Percentiles rank a stretch among this genome's conserved stretches.
Evolutionary conservation across 2,329 filamentous ascomycete species (phyloP).

Genomic region (Fusarium subtropicale): DNA sequence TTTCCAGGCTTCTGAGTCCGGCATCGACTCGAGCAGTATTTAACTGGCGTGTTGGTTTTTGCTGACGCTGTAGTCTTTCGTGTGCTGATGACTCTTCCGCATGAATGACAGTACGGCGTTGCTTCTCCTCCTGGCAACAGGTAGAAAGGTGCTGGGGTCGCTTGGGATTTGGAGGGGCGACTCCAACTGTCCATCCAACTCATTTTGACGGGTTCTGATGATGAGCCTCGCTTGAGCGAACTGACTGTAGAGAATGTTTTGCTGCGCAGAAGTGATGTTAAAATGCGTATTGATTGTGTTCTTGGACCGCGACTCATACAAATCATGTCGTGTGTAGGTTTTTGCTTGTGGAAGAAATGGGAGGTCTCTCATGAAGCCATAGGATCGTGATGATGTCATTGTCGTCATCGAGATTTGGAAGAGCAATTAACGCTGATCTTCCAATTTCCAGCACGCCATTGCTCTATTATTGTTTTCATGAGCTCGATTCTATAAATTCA

Average conservation of each 20-base stretch:
- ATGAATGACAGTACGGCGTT: conserved; percentile 67
- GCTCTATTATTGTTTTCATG: neutral
- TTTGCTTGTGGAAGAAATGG: neutral
- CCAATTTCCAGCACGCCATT: accelerated
- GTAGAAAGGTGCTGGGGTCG: conserved; percentile 65
- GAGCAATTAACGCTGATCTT: neutral
- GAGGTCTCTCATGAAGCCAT: neutral
- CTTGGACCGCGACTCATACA: accelerated
- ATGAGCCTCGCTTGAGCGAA: neutral
- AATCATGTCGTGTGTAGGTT: conserved; percentile 1
- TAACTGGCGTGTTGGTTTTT: conserved; percentile 47
- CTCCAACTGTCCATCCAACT: conserved; percentile 59
- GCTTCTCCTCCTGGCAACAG: conserved; percentile 59
- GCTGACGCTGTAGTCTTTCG: conserved; percentile 47
- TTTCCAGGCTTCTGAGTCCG: conserved; percentile 62
- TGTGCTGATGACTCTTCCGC: conserved; percentile 65
- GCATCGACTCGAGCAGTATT: conserved; percentile 70
- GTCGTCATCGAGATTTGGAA: conserved; percentile 28
- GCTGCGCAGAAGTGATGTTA: accelerated
- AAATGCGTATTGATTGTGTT: accelerated
- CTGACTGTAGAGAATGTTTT: neutral
- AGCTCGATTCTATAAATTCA: too few relatives aligned
- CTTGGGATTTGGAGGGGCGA: conserved; percentile 54
- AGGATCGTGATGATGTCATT: conserved; percentile 27
- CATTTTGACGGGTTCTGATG: conserved; percentile 44